These are phyloP conservation scores for Pythium rhizo-oryzae DNA, from an alignment of 352 stramenopile species.

Conservation along the genomic window DNA sequence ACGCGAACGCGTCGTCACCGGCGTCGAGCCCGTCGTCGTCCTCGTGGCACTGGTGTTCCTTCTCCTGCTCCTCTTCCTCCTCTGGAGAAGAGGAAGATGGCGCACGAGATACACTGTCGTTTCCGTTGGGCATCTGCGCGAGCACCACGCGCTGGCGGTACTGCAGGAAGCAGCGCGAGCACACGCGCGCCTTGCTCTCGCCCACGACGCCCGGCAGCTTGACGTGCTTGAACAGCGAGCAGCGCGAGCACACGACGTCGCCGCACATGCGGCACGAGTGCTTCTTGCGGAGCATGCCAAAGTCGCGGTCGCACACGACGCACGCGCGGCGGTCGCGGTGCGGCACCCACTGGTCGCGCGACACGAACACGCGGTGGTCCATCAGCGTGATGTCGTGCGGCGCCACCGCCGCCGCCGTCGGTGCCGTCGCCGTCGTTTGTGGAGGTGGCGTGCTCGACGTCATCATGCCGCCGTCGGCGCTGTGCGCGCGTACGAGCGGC, in stretches of 20 bases:
- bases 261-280: conserved; percentile 85
- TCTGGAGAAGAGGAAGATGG: no score
- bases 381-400: conserved; percentile 26
- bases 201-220: conserved; percentile 51
- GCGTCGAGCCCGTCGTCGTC: neutral
- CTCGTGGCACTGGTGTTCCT: neutral
- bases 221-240: conserved; percentile 71
- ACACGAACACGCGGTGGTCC: conserved; percentile 67
- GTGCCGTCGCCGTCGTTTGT: neutral
- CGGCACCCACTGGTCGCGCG: conserved; percentile 55
- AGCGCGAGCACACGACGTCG: conserved; percentile 77
- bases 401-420: neutral
- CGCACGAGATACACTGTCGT: conserved; percentile 1
- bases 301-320: conserved; percentile 71
- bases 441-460: no score
- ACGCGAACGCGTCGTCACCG: neutral
- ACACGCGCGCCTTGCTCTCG: conserved; percentile 70
- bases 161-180: conserved; percentile 69
- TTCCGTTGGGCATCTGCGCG: conserved; percentile 9
- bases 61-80: neutral
- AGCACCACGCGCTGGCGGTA: conserved; percentile 47
- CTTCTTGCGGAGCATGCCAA: conserved; percentile 67
- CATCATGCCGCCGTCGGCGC: neutral
- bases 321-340: conserved; percentile 54
- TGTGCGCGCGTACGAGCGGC: conserved; percentile 3